Conservation (phyloP, 75 land plant species). For the Pinus taeda region DNA sequence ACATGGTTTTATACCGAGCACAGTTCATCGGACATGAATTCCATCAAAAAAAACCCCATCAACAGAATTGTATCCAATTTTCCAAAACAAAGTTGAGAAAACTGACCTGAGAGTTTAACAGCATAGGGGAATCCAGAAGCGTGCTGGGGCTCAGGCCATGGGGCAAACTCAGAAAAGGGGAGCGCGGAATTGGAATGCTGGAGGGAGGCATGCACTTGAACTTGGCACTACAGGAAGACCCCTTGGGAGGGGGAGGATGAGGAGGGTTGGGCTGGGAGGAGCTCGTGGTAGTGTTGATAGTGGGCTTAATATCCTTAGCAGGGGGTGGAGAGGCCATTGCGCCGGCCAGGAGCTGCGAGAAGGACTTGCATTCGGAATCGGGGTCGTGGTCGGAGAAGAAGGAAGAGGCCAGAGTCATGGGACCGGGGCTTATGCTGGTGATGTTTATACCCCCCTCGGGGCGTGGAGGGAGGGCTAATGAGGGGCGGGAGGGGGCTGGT, state of each 20-base stretch:
- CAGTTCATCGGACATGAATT: neutral
- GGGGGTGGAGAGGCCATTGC: constrained; percentile 80
- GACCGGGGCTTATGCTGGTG: constrained; percentile 56
- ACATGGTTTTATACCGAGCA: neutral
- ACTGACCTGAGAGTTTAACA: constrained; percentile 50
- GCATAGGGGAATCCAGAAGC: constrained; percentile 70
- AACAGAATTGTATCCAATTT: too few species aligned
- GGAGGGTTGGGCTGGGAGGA: neutral
- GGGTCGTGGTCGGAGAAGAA: constrained; percentile 32
- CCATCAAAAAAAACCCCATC: too few species aligned
- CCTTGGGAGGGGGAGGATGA: neutral
- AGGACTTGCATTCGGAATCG: constrained; percentile 62
- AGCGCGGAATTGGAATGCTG: constrained; percentile 65
- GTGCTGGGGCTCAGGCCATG: constrained; percentile 78
- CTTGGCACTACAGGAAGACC: constrained; percentile 19
- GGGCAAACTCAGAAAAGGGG: constrained; percentile 59
- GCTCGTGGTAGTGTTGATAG: constrained; percentile 2
- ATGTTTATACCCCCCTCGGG: constrained; percentile 27
- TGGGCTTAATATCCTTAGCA: constrained; percentile 4
- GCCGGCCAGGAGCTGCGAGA: constrained; percentile 90
- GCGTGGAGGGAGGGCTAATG: constrained; percentile 48
- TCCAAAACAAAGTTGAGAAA: too few species aligned
- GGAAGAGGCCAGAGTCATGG: constrained; percentile 65
- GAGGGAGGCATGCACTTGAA: constrained; percentile 38
- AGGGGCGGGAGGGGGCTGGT: constrained; percentile 29